Conservation (phyloP, 2,329 filamentous ascomycete species). For the Colletotrichum karsti region DNA sequence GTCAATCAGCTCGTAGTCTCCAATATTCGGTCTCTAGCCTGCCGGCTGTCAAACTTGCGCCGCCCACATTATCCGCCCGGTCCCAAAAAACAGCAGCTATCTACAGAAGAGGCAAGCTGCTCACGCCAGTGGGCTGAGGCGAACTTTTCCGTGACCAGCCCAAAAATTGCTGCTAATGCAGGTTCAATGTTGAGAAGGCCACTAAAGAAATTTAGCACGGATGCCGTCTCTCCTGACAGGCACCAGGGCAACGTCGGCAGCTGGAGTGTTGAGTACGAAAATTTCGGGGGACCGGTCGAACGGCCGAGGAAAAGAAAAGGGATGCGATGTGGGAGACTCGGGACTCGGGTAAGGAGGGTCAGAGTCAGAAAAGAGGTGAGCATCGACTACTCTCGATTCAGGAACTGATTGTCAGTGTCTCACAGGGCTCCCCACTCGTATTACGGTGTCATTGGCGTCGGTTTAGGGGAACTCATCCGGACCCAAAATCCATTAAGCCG, state of each 20-base stretch:
- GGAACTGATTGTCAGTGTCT: slow-evolving; percentile 23
- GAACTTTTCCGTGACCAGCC: not conserved
- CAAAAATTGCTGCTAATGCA: slow-evolving; percentile 5
- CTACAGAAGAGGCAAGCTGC: slow-evolving; percentile 1
- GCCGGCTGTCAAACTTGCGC: slow-evolving; percentile 7
- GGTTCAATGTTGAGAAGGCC: not conserved
- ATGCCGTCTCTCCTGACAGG: not conserved
- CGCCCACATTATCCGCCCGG: not conserved
- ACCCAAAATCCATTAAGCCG: not conserved
- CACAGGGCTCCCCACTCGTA: not conserved
- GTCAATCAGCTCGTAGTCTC: not conserved
- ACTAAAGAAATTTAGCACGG: not conserved
- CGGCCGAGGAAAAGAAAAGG: not conserved
- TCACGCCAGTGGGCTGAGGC: not conserved
- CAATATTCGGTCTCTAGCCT: not conserved
- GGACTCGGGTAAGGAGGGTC: not conserved
- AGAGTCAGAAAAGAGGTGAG: not conserved
- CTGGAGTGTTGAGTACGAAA: not conserved
- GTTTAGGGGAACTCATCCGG: not conserved
- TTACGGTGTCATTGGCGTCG: not conserved
- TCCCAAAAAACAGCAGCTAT: not conserved
- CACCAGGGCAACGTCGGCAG: slow-evolving; percentile 1
- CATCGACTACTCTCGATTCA: slow-evolving; percentile 6
- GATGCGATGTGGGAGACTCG: not conserved
- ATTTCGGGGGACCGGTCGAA: not conserved